Conservation (phyloP, 2,329 filamentous ascomycete species). For the Didymella pinodella region DNA sequence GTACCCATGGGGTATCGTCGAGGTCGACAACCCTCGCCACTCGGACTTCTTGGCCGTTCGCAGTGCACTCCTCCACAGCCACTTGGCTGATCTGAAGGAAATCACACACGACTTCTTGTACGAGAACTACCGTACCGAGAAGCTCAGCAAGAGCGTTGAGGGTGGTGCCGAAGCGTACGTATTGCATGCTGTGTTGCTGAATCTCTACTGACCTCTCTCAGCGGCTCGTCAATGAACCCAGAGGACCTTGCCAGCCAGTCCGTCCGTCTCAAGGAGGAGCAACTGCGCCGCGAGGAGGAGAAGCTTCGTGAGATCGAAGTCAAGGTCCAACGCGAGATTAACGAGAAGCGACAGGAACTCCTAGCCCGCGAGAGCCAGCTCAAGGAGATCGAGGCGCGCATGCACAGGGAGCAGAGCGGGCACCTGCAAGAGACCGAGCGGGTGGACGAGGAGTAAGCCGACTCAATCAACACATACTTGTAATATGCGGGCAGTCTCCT, state of each 20-base stretch:
- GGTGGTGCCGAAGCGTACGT: slow-evolving; percentile 87
- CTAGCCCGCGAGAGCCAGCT: slow-evolving; percentile 97
- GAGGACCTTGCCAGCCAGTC: slow-evolving; percentile 97
- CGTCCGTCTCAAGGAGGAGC: slow-evolving; percentile 98
- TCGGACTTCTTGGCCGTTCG: slow-evolving; percentile 98
- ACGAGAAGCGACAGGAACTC: slow-evolving; percentile 99
- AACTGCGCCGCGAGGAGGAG: slow-evolving; percentile 98
- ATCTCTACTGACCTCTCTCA: slow-evolving; percentile 44
- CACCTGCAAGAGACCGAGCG: slow-evolving; percentile 45
- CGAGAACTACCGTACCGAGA: slow-evolving; percentile 99
- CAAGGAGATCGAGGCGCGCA: slow-evolving; percentile 97
- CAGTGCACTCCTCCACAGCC: slow-evolving; percentile 95
- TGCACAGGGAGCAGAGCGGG: slow-evolving; percentile 81
- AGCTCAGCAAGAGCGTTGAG: slow-evolving; percentile 99
- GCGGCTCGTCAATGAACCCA: slow-evolving; percentile 92
- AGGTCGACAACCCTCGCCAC: slow-evolving; percentile 98
- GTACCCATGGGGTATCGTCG: slow-evolving; percentile 98
- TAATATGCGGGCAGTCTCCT: slow-evolving; percentile 15
- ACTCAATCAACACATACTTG: slow-evolving; percentile 4
- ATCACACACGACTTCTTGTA: slow-evolving; percentile 99
- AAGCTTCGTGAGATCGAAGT: slow-evolving; percentile 99
- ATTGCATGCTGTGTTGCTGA: not conserved
- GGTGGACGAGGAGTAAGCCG: slow-evolving; percentile 43
- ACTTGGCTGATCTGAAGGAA: slow-evolving; percentile 97
- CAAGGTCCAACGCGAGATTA: slow-evolving; percentile 99